These are phyloP conservation scores for Heterobasidion parviporum DNA, from an alignment of 1,284 basidiomycete species.

Conservation along the genomic window DNA sequence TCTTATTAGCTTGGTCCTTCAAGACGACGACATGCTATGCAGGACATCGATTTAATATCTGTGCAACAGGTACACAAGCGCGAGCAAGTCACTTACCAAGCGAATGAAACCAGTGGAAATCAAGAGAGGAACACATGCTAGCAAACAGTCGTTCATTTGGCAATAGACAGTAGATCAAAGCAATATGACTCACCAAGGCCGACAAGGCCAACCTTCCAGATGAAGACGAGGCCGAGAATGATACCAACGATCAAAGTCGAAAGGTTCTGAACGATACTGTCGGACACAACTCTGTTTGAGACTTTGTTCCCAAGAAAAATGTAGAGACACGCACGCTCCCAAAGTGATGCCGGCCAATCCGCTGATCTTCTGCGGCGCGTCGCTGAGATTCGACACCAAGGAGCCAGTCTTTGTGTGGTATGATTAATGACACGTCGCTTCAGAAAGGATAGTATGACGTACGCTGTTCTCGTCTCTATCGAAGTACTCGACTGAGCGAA, in stretches of 20 bases:
- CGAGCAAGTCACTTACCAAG: constrained; percentile 36
- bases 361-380: constrained; percentile 89
- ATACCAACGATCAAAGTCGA: constrained; percentile 72
- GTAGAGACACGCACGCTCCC: constrained; percentile 39
- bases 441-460: constrained; percentile 16
- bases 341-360: constrained; percentile 88
- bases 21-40: constrained; percentile 67
- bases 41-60: not conserved
- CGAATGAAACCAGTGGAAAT: constrained; percentile 86
- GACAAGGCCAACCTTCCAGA: constrained; percentile 75
- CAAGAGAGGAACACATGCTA: constrained; percentile 80
- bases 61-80: not conserved
- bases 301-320: too few relatives aligned
- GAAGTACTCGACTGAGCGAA: constrained; percentile 70
- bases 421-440: not conserved
- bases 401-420: constrained; percentile 53
- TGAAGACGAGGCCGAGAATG: constrained; percentile 73
- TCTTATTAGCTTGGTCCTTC: constrained; percentile 86
- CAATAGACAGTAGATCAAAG: constrained; percentile 13
- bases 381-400: constrained; percentile 76
- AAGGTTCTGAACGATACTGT: constrained; percentile 72
- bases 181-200: constrained; percentile 46
- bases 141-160: constrained; percentile 4
- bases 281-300: not conserved
- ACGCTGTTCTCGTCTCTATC: constrained; percentile 79